Conservation (phyloP, 345 rosid genomes). For the Brassica rapa region DNA sequence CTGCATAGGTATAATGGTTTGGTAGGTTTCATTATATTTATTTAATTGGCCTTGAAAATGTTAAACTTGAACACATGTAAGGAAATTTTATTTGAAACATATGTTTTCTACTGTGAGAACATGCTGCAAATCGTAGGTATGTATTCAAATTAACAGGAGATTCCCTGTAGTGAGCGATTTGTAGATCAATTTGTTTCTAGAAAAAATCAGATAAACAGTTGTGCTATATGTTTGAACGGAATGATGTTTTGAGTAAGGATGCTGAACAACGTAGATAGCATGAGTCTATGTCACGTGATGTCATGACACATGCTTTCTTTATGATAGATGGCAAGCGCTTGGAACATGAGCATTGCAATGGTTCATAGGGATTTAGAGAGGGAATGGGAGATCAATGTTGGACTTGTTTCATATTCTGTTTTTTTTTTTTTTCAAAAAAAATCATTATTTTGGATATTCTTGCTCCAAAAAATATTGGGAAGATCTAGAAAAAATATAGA, state of each 20-base stretch:
- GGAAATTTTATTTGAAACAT: background rate
- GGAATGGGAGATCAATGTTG: constrained; percentile 79
- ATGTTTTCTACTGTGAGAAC: background rate
- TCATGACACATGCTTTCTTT: constrained; percentile 92
- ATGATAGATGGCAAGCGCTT: constrained; percentile 95
- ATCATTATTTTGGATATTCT: constrained; percentile 62
- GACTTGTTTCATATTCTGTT: constrained; percentile 62
- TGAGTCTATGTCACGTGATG: constrained; percentile 61
- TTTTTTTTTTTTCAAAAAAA: background rate
- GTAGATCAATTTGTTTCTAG: background rate
- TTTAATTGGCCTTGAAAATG: too few species aligned
- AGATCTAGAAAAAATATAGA: constrained; percentile 54
- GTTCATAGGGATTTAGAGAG: constrained; percentile 88
- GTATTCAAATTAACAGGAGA: background rate
- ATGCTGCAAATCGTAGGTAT: background rate
- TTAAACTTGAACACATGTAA: background rate
- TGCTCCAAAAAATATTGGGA: constrained; percentile 65
- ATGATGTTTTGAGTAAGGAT: constrained; percentile 34
- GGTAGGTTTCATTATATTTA: too few species aligned
- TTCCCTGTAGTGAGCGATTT: background rate
- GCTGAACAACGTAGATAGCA: constrained; percentile 57
- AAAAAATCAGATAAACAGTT: background rate
- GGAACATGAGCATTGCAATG: constrained; percentile 93
- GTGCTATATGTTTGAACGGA: background rate
- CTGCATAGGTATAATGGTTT: too few species aligned